Percentiles rank a stretch among this genome's conserved stretches.
Evolutionary conservation across 2,329 filamentous ascomycete genomes (phyloP).

Genomic region (Exophiala lecanii-corni): DNA sequence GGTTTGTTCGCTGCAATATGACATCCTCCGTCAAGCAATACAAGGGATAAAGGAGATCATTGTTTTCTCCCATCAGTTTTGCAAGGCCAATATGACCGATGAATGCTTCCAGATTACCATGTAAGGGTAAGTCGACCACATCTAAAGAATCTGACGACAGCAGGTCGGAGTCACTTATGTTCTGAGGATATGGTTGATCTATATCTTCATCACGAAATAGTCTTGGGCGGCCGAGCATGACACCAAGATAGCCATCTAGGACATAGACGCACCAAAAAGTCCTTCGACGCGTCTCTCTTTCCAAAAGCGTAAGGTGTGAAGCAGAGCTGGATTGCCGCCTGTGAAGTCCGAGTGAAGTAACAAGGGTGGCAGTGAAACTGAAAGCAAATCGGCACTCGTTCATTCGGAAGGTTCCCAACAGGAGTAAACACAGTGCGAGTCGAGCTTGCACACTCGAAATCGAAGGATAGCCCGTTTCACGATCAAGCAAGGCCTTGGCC

Average conservation of each 20-base stretch:
- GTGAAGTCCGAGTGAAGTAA: slow-evolving; percentile 43
- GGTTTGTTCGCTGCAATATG: slow-evolving; percentile 23
- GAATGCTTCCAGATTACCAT: slow-evolving; percentile 28
- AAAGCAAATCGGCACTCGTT: slow-evolving; percentile 55
- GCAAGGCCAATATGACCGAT: slow-evolving; percentile 27
- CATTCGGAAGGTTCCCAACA: slow-evolving; percentile 51
- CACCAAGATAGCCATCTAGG: slow-evolving; percentile 59
- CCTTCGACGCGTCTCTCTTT: slow-evolving; percentile 52
- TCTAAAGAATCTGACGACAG: slow-evolving; percentile 37
- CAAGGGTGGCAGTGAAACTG: slow-evolving; percentile 38
- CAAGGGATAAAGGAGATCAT: slow-evolving; percentile 27
- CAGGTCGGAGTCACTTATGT: slow-evolving; percentile 56
- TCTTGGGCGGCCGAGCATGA: slow-evolving; percentile 58
- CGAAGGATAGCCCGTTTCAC: slow-evolving; percentile 46
- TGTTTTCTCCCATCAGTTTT: slow-evolving; percentile 26
- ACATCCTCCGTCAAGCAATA: slow-evolving; percentile 23
- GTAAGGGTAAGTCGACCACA: slow-evolving; percentile 28
- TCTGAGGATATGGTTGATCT: slow-evolving; percentile 55
- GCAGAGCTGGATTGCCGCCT: slow-evolving; percentile 30
- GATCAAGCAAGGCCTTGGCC: slow-evolving; percentile 21
- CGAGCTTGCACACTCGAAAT: slow-evolving; percentile 52
- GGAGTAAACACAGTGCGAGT: slow-evolving; percentile 50
- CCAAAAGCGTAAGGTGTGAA: slow-evolving; percentile 32
- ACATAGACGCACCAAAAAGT: slow-evolving; percentile 62
- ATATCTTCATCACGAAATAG: slow-evolving; percentile 61